A percentile compares a stretch with the other conserved stretches of the same genome.
Conservation (phyloP, 2,329 filamentous ascomycete species). For the Cercospora citrullina region DNA sequence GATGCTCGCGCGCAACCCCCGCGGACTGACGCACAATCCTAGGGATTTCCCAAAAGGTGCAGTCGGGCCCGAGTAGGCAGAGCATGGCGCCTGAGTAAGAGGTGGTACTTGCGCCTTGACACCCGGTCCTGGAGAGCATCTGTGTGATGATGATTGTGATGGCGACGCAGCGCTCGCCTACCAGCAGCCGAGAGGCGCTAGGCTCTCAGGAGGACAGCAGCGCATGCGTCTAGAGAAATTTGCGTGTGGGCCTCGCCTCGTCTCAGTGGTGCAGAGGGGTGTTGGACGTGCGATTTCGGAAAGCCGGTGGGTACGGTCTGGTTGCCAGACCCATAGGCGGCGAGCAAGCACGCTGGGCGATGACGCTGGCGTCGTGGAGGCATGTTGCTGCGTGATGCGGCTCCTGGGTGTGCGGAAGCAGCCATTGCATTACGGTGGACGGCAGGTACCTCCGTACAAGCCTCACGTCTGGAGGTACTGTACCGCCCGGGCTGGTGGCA, state of each 20-base stretch:
- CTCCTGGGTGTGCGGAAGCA: constrained; percentile 1
- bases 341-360: constrained; percentile 3
- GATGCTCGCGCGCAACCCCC: constrained; percentile 17
- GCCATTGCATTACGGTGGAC: neutral
- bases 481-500: neutral
- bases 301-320: constrained; percentile 10
- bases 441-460: neutral
- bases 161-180: constrained; percentile 19
- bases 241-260: constrained; percentile 16
- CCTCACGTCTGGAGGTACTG: neutral
- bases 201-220: constrained; percentile 4
- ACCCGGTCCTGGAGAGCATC: constrained; percentile 15
- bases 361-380: constrained; percentile 9
- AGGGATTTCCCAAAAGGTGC: constrained; percentile 12
- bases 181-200: constrained; percentile 21
- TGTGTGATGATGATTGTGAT: constrained; percentile 2
- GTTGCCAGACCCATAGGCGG: constrained; percentile 1
- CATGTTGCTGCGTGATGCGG: neutral
- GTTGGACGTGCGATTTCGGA: constrained; percentile 1
- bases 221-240: constrained; percentile 16
- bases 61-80: constrained; percentile 16
- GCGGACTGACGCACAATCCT: constrained; percentile 7
- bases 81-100: neutral
- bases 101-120: constrained; percentile 8
- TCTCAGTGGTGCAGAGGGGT: constrained; percentile 2